These are phyloP conservation scores for Linnemannia zychae DNA, from an alignment of 192 early-diverging fungal species.

Conservation along the genomic window DNA sequence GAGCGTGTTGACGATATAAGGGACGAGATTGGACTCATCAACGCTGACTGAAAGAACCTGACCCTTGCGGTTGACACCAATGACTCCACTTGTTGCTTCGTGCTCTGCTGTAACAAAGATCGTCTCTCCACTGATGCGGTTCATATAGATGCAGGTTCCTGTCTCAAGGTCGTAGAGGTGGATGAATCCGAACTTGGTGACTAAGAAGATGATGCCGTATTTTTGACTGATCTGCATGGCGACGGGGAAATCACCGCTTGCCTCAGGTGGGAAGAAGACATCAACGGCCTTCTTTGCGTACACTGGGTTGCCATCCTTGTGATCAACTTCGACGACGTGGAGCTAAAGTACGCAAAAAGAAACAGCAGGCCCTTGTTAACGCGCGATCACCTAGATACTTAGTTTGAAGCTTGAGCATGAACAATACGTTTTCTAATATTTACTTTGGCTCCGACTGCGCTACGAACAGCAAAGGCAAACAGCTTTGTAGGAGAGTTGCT, in stretches of 20 bases:
- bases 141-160: slow-evolving; percentile 96
- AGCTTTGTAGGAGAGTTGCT: slow-evolving; percentile 83
- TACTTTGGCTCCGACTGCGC: slow-evolving; percentile 85
- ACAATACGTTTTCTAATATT: background rate
- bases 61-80: slow-evolving; percentile 97
- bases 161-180: slow-evolving; percentile 97
- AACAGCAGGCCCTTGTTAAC: too few relatives aligned
- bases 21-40: slow-evolving; percentile 91
- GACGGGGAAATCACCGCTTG: slow-evolving; percentile 95
- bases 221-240: slow-evolving; percentile 96
- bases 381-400: too few relatives aligned
- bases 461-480: slow-evolving; percentile 94
- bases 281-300: slow-evolving; percentile 94
- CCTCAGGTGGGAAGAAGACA: slow-evolving; percentile 97
- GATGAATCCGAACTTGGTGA: slow-evolving; percentile 98
- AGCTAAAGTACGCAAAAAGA: slow-evolving; percentile 63
- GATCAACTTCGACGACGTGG: slow-evolving; percentile 97
- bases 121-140: slow-evolving; percentile 97
- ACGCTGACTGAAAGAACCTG: slow-evolving; percentile 96
- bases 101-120: slow-evolving; percentile 97
- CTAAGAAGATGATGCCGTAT: slow-evolving; percentile 94
- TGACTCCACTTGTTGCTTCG: slow-evolving; percentile 86
- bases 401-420: too few relatives aligned
- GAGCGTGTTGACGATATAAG: slow-evolving; percentile 88
- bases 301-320: slow-evolving; percentile 89